Evolutionary conservation across 2,329 filamentous ascomycete species (phyloP).

Genomic region (Aspergillus sp.): DNA sequence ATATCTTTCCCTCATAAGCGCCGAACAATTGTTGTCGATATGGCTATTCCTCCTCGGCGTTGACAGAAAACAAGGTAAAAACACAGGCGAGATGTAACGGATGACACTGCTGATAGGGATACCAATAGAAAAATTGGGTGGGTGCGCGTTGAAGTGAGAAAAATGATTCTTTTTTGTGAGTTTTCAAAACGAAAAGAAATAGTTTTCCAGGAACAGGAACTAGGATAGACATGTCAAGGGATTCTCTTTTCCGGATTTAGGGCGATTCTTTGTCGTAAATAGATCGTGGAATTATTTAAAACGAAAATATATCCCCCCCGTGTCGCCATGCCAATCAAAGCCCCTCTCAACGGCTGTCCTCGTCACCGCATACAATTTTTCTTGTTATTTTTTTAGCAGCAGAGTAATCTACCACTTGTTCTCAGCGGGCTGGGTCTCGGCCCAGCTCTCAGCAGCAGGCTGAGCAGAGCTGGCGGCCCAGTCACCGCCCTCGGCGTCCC

Average conservation of each 20-base stretch:
- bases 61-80: slow-evolving; percentile 2
- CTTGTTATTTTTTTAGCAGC: slow-evolving; percentile 1
- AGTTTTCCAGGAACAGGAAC: slow-evolving; percentile 25
- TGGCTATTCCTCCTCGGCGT: slow-evolving; percentile 31
- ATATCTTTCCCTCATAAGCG: slow-evolving; percentile 99
- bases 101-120: slow-evolving; percentile 20
- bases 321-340: slow-evolving; percentile 17
- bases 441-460: slow-evolving; percentile 34
- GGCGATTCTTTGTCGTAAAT: slow-evolving; percentile 18
- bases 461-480: slow-evolving; percentile 44
- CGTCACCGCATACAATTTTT: slow-evolving; percentile 11
- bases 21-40: slow-evolving; percentile 53
- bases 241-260: slow-evolving; percentile 8
- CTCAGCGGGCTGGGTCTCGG: slow-evolving; percentile 32
- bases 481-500: slow-evolving; percentile 53
- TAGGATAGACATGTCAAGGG: slow-evolving; percentile 37
- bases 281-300: slow-evolving; percentile 8
- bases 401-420: slow-evolving; percentile 34
- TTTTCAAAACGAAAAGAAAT: slow-evolving; percentile 11
- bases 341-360: slow-evolving; percentile 26
- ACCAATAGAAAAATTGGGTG: slow-evolving; percentile 19
- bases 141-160: slow-evolving; percentile 18
- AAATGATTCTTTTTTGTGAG: slow-evolving; percentile 26
- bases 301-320: slow-evolving; percentile 18
- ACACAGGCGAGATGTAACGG: slow-evolving; percentile 16